Percentiles rank a stretch among this genome's conserved stretches.
These are phyloP conservation scores for Calonectria montana DNA, from an alignment of 2,329 filamentous ascomycete genomes.

Conservation along the genomic window DNA sequence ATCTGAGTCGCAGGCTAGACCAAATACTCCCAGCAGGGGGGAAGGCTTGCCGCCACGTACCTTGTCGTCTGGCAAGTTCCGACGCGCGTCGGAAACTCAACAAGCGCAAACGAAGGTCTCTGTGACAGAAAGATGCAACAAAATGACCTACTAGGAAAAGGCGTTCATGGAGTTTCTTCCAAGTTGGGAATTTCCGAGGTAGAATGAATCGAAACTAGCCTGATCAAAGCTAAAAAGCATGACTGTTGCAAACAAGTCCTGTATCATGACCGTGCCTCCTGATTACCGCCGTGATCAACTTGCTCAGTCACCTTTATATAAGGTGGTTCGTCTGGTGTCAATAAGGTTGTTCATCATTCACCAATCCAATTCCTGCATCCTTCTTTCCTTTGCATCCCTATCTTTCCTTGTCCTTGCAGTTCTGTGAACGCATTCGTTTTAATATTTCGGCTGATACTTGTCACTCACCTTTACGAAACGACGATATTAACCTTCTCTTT, in stretches of 20 bases:
- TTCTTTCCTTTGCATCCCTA: conserved; percentile 16
- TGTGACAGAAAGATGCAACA: conserved; percentile 7
- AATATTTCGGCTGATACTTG: conserved; percentile 32
- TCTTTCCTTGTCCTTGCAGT: conserved; percentile 37
- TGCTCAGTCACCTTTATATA: conserved; percentile 35
- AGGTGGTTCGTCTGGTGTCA: conserved; percentile 27
- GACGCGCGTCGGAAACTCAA: conserved; percentile 16
- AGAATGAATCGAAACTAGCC: background rate
- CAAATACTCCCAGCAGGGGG: background rate
- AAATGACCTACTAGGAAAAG: conserved; percentile 14
- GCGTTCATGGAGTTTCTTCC: conserved; percentile 18
- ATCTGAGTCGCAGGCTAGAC: background rate
- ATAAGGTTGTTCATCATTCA: conserved; percentile 24
- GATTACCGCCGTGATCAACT: background rate
- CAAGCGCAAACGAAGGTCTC: background rate
- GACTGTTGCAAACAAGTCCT: background rate
- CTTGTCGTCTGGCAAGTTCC: background rate
- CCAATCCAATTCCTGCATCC: conserved; percentile 25
- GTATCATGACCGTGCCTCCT: background rate
- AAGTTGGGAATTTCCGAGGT: conserved; percentile 15
- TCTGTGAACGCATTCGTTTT: conserved; percentile 47
- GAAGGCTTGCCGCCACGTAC: background rate
- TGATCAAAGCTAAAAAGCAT: background rate
- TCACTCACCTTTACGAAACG: conserved; percentile 36
- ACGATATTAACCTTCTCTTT: conserved; percentile 28